Evolutionary conservation across 1,284 basidiomycete genomes (phyloP).

Genomic region (Trichosporon ovoides): DNA sequence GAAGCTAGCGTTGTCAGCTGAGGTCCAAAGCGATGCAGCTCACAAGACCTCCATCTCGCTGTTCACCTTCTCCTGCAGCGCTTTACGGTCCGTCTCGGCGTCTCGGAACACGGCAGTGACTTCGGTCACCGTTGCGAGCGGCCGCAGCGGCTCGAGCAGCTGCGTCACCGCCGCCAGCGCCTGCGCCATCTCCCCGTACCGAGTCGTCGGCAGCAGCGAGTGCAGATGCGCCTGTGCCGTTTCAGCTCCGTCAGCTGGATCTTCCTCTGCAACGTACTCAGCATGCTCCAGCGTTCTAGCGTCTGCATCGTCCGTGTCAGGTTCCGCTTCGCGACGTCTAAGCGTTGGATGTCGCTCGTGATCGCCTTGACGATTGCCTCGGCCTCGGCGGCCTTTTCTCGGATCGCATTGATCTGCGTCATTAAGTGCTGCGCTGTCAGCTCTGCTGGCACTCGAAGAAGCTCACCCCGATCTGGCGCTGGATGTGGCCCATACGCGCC

Average conservation of each 20-base stretch:
- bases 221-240: slow-evolving; percentile 77
- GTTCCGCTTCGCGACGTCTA: slow-evolving; percentile 93
- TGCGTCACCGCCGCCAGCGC: slow-evolving; percentile 82
- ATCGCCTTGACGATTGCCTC: slow-evolving; percentile 93
- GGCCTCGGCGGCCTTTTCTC: slow-evolving; percentile 91
- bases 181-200: slow-evolving; percentile 76
- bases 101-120: slow-evolving; percentile 71
- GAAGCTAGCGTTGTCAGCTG: slow-evolving; percentile 55
- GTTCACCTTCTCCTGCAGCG: slow-evolving; percentile 70
- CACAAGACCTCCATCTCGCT: slow-evolving; percentile 86
- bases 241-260: slow-evolving; percentile 52
- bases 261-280: slow-evolving; percentile 57
- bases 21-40: slow-evolving; percentile 38
- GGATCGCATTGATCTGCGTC: slow-evolving; percentile 85
- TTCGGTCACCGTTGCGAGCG: slow-evolving; percentile 65
- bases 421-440: slow-evolving; percentile 66
- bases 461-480: slow-evolving; percentile 82
- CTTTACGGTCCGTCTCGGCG: slow-evolving; percentile 71
- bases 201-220: slow-evolving; percentile 66
- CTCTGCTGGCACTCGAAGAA: background rate
- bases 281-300: slow-evolving; percentile 85
- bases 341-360: slow-evolving; percentile 90
- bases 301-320: slow-evolving; percentile 83
- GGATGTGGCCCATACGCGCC: slow-evolving; percentile 75
- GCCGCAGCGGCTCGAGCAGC: slow-evolving; percentile 69